Base-by-base conservation (phyloP, 1,284 basidiomycete genomes). In the Lignosus rhinocerotis region DNA sequence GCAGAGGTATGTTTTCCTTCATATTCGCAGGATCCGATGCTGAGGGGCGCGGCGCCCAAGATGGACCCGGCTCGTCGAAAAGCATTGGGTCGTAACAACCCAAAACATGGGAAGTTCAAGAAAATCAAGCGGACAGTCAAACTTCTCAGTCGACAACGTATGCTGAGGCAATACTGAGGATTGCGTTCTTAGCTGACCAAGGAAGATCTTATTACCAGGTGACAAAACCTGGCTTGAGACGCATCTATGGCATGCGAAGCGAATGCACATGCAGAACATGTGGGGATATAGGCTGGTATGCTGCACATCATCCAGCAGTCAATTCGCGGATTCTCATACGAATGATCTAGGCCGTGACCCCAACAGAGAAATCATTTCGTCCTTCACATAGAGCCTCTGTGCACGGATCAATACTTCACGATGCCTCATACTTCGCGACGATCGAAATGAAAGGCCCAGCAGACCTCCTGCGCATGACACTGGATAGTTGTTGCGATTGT, bases 181-280 rank as follows among this genome's bases (percentile, higher is more conserved):
- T 38, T 3, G n/a, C 41, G 50, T 8, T 31, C 46, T 36, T 34
- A 58, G 10, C 48, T 11, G 49, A 32, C 48, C 42, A 25, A 58
- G 38, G 53, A 36, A 55, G 10, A 48, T 60, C 64, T 47, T 34
- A 45, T 45, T 31, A n/a, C 21, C 58, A 94, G 93, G 77, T 30
- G 80, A 92, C 64, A 96, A 96, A 72, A 76, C 80, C 9, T 97
- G 95, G 95, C 82, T 98, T 0, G 93, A 94, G 69, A 95, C 94
- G 4, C 95, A 97, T 71, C 73, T 96, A 25, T 97, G 93, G 91
- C 95, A 97, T 68, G 90, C 94, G 1, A 97, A 96, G 73, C 84
- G 94, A 1, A 95, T 95, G 85, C 86, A 90, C 64, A 96, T 97
- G 95, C 81, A 87, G 63, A 87, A 87, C 64, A 80, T 92, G 70